Evolutionary conservation across 225 moss, liverwort and hornwort genomes (phyloP), one percentile per base, ranked within the genome.

Genomic region (Physcomitrium patens): DNA sequence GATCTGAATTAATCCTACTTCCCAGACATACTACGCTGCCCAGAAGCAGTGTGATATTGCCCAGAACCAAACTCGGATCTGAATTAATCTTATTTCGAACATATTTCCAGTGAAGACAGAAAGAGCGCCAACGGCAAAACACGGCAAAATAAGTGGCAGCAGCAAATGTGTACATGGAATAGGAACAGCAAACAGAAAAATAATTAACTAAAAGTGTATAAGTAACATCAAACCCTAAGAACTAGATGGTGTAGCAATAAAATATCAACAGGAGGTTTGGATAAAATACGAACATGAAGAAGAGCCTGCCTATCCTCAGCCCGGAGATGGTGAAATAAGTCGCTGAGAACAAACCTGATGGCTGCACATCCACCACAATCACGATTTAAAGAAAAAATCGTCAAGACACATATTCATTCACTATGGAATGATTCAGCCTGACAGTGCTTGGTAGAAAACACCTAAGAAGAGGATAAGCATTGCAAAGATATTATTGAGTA

Each of bases 221-320:
- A 48, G 42, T 57, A 61, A 54, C 0, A 42, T 55, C 17, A 24
- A 20, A 68, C 13, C 10, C 20, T 27, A 53, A 73, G n/a, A 57
- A 69, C 0, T 59, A 69, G 16, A 48, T 31, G 14, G 47, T 9
- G 11, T 18, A 67, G n/a, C 47, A 5, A 55, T 19, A 57, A 27
- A 70, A 48, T 42, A 22, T 12, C 10, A 22, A 17, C 47, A 59
- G 12, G 20, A 70, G 51, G 37, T 16, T 59, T 44, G 42, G 64
- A 22, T 19, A 77, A 73, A 68, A 54, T 63, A 87, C 89, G 77
- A 31, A 93, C 94, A 84, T 95, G 95, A 68, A 95, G 89, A 57
- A 95, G 79, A 44, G 95, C 95, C 84, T 95, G 95, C 76, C 95
- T 89, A 78, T 95, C 92, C 77, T 95, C 95, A 24, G 95, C 92